Conservation (phyloP, 306 rosid species). For the Urtica urens region DNA sequence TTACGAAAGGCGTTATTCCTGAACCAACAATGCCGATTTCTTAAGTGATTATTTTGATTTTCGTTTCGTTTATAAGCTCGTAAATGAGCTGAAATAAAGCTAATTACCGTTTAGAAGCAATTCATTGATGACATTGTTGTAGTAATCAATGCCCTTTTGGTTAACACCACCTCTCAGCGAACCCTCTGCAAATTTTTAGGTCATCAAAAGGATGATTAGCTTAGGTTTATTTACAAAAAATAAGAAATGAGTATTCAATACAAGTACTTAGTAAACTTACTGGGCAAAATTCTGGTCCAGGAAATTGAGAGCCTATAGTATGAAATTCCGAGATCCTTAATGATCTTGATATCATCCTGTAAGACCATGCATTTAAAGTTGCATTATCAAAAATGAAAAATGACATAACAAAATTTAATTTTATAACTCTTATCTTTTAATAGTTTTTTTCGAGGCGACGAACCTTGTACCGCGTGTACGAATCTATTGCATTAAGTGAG, state of each 20-base stretch:
- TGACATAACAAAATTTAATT: background rate
- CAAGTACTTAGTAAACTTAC: constrained; percentile 5
- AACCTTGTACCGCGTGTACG: constrained; percentile 16
- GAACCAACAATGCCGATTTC: background rate
- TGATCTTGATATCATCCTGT: constrained; percentile 23
- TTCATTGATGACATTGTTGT: constrained; percentile 18
- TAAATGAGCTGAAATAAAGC: background rate
- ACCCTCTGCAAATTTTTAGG: constrained; percentile 10
- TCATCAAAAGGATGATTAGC: background rate
- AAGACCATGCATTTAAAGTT: background rate
- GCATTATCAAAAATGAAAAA: background rate
- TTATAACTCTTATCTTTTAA: background rate
- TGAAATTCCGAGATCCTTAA: constrained; percentile 19
- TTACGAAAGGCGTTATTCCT: constrained; percentile 33
- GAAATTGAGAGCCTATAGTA: constrained; percentile 30
- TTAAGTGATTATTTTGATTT: background rate
- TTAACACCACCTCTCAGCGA: constrained; percentile 17
- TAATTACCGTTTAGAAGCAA: constrained; percentile 11
- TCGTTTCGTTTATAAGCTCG: background rate
- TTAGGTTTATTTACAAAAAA: background rate
- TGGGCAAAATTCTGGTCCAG: constrained; percentile 30
- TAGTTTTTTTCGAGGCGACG: no score
- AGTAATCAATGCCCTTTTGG: constrained; percentile 18
- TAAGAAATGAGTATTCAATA: background rate
- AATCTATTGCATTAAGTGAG: constrained; percentile 9